Evolutionary conservation across 192 early-diverging fungal genomes (phyloP).

Genomic region (Ambispora gerdemannii): DNA sequence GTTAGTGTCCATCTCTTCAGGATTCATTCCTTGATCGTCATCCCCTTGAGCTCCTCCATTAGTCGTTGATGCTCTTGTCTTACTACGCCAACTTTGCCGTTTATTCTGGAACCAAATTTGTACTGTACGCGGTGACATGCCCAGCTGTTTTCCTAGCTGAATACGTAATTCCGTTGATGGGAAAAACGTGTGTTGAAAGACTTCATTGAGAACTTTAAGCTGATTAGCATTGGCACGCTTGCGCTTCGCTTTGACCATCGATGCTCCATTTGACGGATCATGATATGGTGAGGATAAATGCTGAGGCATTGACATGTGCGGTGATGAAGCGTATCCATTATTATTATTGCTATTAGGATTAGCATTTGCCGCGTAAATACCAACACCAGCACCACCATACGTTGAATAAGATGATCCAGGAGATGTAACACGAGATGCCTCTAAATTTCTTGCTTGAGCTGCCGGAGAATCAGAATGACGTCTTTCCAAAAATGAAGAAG

Average conservation of each 20-base stretch:
- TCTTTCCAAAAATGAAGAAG: not conserved
- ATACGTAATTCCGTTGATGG: constrained; percentile 80
- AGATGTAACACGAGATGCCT: not conserved
- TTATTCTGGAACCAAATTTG: constrained; percentile 99
- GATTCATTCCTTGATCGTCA: not conserved
- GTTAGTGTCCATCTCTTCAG: not conserved
- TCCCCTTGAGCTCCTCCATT: not conserved
- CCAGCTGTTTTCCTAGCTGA: constrained; percentile 70
- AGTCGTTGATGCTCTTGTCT: not conserved
- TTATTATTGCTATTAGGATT: not conserved
- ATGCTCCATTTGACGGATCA: constrained; percentile 6
- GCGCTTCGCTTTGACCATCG: constrained; percentile 63
- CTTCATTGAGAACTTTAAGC: constrained; percentile 68
- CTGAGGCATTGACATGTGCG: not conserved
- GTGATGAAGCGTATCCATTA: not conserved
- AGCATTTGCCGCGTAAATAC: not conserved
- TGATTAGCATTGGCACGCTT: constrained; percentile 78
- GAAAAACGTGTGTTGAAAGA: constrained; percentile 75
- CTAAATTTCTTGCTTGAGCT: too few relatives aligned
- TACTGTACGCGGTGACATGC: constrained; percentile 87
- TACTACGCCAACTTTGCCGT: constrained; percentile 59
- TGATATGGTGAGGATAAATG: constrained; percentile 13
- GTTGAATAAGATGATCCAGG: not conserved
- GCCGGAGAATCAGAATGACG: constrained; percentile 20
- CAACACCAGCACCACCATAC: not conserved